Evolutionary conservation across 164 flowering plant species (phyloP), one percentile per base, ranked within the genome.

Genomic region (Euptelea pleiosperma): DNA sequence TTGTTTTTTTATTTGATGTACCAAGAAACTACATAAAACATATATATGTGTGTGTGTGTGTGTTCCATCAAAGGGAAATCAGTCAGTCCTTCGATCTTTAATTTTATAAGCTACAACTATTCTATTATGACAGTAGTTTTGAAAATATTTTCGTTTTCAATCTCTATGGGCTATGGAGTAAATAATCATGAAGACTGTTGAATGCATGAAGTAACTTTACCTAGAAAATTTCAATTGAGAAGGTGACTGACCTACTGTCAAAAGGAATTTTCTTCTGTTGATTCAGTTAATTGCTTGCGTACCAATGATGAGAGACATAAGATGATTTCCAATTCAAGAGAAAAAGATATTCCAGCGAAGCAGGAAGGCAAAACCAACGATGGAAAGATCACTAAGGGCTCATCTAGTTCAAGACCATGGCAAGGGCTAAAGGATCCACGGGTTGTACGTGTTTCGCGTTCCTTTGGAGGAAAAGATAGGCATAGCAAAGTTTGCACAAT

Each of bases 401-500:
- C 84, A 34, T 69, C 82, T 8, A 63, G 55, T 46, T 67, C 79
- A 53, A 62, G 82, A 49, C 61, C 83, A 63, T 83, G 86, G 91
- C 57, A 77, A 36, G 81, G 79, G 21, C 57, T 73, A 39, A 88
- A 81, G 53, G 89, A 88, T 65, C 89, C 91, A 9, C 60, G 91
- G 50, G 79, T 86, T 19, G 91, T 85, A 1, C 79, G 94, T 0
- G 94, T 86, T 6, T 79, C 91, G 1, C 79, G 92, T 4, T 79
- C 86, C 7, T 81, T 77, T 36, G 96, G 96, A 55, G 86, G 91
- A 3, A 90, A 90, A 68, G 97, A 90, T 62, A 71, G 97, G 59
- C 97, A 90, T 36, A 90, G 97, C 75, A 90, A 90, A 55, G 95
- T 90, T 12, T 77, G 79, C 71, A 90, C 97, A 26, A 67, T 83